Percentiles rank a stretch among this genome's conserved stretches.
These are phyloP conservation scores for Dothistroma septosporum DNA, from an alignment of 2,329 filamentous ascomycete genomes.

Conservation along the genomic window DNA sequence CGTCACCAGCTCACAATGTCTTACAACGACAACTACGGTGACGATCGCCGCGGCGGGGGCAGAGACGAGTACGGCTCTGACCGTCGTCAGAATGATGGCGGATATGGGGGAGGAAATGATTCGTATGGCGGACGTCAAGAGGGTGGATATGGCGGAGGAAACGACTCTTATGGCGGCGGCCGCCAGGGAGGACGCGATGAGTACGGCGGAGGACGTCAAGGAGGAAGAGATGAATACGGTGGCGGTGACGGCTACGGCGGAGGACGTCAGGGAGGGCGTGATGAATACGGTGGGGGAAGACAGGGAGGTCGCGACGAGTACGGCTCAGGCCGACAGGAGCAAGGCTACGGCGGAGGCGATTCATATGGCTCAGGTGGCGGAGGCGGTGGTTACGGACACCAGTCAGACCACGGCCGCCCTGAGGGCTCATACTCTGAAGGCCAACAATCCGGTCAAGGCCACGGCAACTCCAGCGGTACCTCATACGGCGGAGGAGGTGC, in stretches of 20 bases:
- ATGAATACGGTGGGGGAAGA: slow-evolving; percentile 17
- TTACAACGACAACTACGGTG: slow-evolving; percentile 27
- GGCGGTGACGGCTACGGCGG: slow-evolving; percentile 15
- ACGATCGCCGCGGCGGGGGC: slow-evolving; percentile 17
- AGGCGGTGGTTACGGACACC: slow-evolving; percentile 26
- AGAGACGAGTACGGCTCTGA: slow-evolving; percentile 11
- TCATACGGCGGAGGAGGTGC: slow-evolving; percentile 40
- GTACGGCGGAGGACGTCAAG: slow-evolving; percentile 11
- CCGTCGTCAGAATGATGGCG: slow-evolving; percentile 1
- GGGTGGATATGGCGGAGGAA: slow-evolving; percentile 21
- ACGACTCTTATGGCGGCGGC: slow-evolving; percentile 13
- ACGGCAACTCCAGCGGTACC: slow-evolving; percentile 40
- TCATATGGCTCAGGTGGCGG: slow-evolving; percentile 21
- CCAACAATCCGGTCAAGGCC: slow-evolving; percentile 27
- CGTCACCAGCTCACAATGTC: slow-evolving; percentile 20
- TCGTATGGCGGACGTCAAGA: slow-evolving; percentile 10
- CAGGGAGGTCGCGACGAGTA: slow-evolving; percentile 18
- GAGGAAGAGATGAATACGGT: slow-evolving; percentile 13
- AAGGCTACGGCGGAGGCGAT: slow-evolving; percentile 16
- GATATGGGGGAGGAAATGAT: neutral
- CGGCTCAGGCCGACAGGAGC: slow-evolving; percentile 17
- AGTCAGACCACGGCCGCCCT: slow-evolving; percentile 29
- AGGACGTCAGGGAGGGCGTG: slow-evolving; percentile 17
- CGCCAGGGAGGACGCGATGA: slow-evolving; percentile 19
- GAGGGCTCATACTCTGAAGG: slow-evolving; percentile 31